Base-by-base conservation (phyloP, 2,329 filamentous ascomycete species). In the Stachybotrys chlorohalonatus region DNA sequence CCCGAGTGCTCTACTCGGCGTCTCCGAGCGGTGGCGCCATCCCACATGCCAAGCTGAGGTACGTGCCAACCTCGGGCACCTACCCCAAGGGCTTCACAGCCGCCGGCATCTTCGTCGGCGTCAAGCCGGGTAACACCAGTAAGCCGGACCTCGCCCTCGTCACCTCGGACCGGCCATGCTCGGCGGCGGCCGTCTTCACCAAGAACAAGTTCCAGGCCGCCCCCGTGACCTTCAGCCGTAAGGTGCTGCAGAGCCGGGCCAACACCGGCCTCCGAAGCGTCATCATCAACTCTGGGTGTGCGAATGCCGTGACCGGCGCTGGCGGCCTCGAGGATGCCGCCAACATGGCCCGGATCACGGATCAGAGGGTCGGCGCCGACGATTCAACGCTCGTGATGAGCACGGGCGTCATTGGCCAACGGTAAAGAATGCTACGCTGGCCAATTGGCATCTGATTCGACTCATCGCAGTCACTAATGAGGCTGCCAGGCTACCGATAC, bases 161-260 rank as follows among this genome's bases (percentile, higher is more conserved):
- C 59, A 85, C 87, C 16, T 97, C 94, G 7, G 90, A 96, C 64
- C 80, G 79, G 53, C 90, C 92, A 54, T 96, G 91, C 70, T 81
- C 89, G 7, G 92, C 87, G 9, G 90, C 92, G 0, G 94, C 91
- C 7, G 92, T 97, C 49, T 96, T 97, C 75, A 99, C 94, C 54
- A 95, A 91, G 72, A 99, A 99, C 76, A 92, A 93, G 71, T 99
- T 99, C 75, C 92, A 96, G 73, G 94, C 94, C 16, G 94, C 94
- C 11, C 94, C 94, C 6, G 93, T 99, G 49, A 90, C 89, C 32
- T 88, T 95, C 57, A 93, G 88, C 70, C 80, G 85, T 59, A 79
- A 86, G 55, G 82, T 92, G 57, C 74, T 96, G 42, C 78, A 84
- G 67, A 77, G 77, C 60, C 82, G 83, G 61, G 75, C 78, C 51